Base-by-base conservation (phyloP, 352 stramenopile species). In the Achlya hypogyna region DNA sequence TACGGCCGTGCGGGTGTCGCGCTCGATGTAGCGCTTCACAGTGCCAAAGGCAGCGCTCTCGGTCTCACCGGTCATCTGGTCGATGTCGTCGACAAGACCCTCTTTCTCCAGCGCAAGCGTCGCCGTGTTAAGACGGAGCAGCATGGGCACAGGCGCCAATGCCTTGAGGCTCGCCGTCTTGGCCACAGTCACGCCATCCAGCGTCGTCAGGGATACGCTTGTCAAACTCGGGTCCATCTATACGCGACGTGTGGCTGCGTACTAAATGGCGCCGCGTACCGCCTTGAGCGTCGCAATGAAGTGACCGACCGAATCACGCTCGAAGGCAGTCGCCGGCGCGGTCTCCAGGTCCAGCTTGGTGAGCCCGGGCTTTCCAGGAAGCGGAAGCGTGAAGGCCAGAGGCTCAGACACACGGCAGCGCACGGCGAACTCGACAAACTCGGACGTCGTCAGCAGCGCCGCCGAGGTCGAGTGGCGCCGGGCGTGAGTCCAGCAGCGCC, bases 111-210 rank as follows among this genome's bases (percentile, higher is more conserved):
- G 87, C 69, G 32, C 85, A 31, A 29, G 88, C 65, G 63, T 82
- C 80, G 23, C 87, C 72, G 56, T 88, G 74, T 92, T 89, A 14
- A 92, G 68, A 8, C 80, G 76, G 32, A 92, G 56, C 56, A 86
- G 84, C 65, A 92, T 88, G 22, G 78, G 31, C 75, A 90, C 85
- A 54, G 72, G 71, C 45, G 77, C 82, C 47, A 92, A 75, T 60
- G 88, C 81, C 9, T 65, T 58, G 6, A 92, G 60, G 20, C 79
- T 77, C 59, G 88, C 79, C 8, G 75, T 88, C 49, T 81, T 82
- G 51, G 81, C 80, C 56, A 91, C 65, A 29, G 86, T 89, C 22
- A 75, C 81, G 62, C 83, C 81, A 43, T 88, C 79, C n/a, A 68
- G 74, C 22, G 78, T 87, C 8, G 82, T 82, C 23, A 65, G 14